Evolutionary conservation across 345 rosid species (phyloP).

Genomic region (Pseudoturritis turrita): DNA sequence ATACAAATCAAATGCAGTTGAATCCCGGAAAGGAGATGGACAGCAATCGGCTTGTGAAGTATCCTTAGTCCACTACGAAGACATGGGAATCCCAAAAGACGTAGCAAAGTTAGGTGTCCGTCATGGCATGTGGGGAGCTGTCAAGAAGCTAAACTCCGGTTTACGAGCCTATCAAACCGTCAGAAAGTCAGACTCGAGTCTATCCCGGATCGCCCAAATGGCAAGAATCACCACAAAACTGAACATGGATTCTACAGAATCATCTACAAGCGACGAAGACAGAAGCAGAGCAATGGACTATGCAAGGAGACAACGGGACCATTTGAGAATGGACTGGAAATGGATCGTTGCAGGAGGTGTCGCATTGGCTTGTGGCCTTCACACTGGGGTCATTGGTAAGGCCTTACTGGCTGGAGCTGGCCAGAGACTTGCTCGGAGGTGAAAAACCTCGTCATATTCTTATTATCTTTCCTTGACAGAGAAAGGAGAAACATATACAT

Average conservation of each 20-base stretch:
- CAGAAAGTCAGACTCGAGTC: conserved; percentile 48
- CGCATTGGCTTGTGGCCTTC: conserved; percentile 77
- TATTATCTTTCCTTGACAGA: conserved; percentile 12
- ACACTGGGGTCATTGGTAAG: conserved; percentile 64
- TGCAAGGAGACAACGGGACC: conserved; percentile 39
- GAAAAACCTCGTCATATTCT: conserved; percentile 30
- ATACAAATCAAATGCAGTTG: conserved; percentile 45
- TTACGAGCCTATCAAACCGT: conserved; percentile 82
- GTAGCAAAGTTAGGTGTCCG: conserved; percentile 93
- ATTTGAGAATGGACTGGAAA: conserved; percentile 75
- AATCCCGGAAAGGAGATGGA: conserved; percentile 89
- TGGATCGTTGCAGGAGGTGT: conserved; percentile 84
- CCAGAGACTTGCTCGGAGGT: conserved; percentile 70
- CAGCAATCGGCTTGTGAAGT: conserved; percentile 86
- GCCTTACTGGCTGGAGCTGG: conserved; percentile 78
- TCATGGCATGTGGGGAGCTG: conserved; percentile 98
- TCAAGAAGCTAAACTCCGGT: conserved; percentile 83
- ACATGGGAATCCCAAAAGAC: conserved; percentile 98
- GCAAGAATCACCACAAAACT: conserved; percentile 78
- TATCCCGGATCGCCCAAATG: conserved; percentile 69
- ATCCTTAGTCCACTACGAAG: conserved; percentile 78
- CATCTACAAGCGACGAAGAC: conserved; percentile 17
- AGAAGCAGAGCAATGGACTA: conserved; percentile 17
- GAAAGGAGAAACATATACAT: conserved; percentile 5
- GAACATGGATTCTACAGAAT: conserved; percentile 31